phyloP scores from a whole-genome alignment of 164 flowering plant genomes.

The Kingdonia uniflora region DNA sequence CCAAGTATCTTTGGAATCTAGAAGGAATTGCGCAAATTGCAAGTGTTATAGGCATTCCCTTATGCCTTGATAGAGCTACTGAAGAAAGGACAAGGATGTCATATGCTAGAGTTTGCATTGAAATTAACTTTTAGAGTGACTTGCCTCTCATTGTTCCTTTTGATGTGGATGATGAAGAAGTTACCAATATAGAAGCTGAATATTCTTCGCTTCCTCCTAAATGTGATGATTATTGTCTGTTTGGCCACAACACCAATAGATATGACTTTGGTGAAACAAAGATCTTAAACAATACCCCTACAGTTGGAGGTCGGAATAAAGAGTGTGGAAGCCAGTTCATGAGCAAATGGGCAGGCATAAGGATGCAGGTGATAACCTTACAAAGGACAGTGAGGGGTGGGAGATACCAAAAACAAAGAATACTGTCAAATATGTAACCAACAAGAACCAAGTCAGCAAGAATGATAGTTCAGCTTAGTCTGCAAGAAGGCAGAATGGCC shows the following conservation, averaged over 20 bases:
- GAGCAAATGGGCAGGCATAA: background rate
- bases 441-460: too few species aligned
- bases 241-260: background rate
- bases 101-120: background rate
- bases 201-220: background rate
- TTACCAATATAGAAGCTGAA: background rate
- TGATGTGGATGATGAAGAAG: too few species aligned
- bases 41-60: background rate
- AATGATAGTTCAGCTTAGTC: too few species aligned
- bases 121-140: background rate
- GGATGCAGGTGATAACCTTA: too few species aligned
- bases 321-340: too few species aligned
- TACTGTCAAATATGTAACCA: too few species aligned
- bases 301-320: too few species aligned
- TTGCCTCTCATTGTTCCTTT: background rate
- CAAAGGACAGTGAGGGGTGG: too few species aligned
- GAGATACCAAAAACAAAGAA: too few species aligned
- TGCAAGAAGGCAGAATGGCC: too few species aligned
- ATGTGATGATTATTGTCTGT: background rate
- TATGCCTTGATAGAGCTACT: background rate
- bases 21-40: background rate
- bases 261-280: too few species aligned
- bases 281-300: too few species aligned
- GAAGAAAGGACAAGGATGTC: background rate
- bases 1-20: background rate